Base-by-base conservation (phyloP, 768 basidiomycete genomes). In the Cystofilobasidium capitatum region DNA sequence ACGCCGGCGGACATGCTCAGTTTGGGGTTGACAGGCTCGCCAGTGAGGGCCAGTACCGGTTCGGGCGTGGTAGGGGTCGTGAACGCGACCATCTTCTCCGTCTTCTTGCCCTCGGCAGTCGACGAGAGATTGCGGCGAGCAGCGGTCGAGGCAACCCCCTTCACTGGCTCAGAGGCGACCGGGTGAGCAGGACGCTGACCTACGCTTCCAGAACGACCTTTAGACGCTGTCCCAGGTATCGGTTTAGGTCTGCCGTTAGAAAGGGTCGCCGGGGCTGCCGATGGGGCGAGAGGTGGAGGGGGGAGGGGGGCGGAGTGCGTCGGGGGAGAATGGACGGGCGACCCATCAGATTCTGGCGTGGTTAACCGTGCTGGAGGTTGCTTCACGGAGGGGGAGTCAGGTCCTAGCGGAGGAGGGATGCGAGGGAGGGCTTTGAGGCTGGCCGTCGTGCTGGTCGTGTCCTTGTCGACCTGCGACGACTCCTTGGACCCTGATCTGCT, bases 51-150 rank as follows among this genome's bases (percentile, higher is more conserved):
- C 29, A 55, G 51, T 2, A 55, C 51, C 2, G 51, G 51, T 20
- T 55, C 51, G 7, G 51, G 51, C 29, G 51, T 79, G 69, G 79
- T 81, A 59, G 86, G 85, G 0, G 88, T 87, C 35, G 86, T 82
- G 78, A 91, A 91, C 33, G 88, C 89, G 54, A 91, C 89, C 79
- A 89, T 89, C 81, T 91, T 91, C 44, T 58, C 64, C 5, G 26
- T 7, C 49, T 42, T 42, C 10, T 10, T n/a, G n/a, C n/a, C n/a
- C n/a, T 42, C 31, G 26, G 29, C 51, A 7, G 31, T 22, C 22
- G 2, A 31, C 6, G 5, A 17, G 5, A n/a, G 4, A 29, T 29
- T 8, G 49, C 49, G 47, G 47, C 47, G 47, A 22, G 9, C 20
- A 24, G 20, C 47, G 49, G 24, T 31, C 22, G 47, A 5, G n/a